These are phyloP conservation scores for Candida taoyuanica DNA, from an alignment of 805 yeast species.

Conservation along the genomic window DNA sequence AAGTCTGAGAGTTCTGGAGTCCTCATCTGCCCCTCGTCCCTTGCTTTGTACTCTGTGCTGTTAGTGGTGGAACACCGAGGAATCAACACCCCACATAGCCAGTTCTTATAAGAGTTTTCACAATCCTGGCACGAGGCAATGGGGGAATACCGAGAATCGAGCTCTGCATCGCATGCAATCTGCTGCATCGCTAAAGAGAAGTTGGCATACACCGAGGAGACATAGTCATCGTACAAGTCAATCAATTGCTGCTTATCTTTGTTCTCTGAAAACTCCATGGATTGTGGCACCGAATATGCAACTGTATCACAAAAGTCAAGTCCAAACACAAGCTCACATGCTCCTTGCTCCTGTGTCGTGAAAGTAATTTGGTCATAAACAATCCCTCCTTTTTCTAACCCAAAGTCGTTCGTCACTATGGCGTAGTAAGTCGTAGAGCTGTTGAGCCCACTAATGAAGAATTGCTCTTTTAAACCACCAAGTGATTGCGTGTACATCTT, in stretches of 20 bases:
- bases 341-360: conserved; percentile 44
- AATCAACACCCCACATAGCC: conserved; percentile 87
- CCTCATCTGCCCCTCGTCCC: conserved; percentile 52
- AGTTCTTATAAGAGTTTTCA: conserved; percentile 61
- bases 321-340: conserved; percentile 72
- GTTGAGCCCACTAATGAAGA: conserved; percentile 57
- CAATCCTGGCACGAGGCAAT: conserved; percentile 72
- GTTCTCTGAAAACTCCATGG: conserved; percentile 30
- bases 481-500: conserved; percentile 17
- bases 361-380: conserved; percentile 55
- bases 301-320: conserved; percentile 75
- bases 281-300: conserved; percentile 80
- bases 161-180: conserved; percentile 65
- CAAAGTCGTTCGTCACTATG: conserved; percentile 50
- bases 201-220: conserved; percentile 50
- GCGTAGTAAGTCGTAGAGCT: conserved; percentile 60
- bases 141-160: conserved; percentile 69
- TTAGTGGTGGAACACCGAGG: conserved; percentile 73
- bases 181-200: conserved; percentile 75
- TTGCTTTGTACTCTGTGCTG: conserved; percentile 37
- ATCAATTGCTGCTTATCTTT: conserved; percentile 34
- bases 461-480: conserved; percentile 47
- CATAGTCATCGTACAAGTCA: conserved; percentile 57
- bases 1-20: conserved; percentile 51
- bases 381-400: conserved; percentile 51